Conservation (phyloP, 2,329 filamentous ascomycete species). For the Colletotrichum musicola region DNA sequence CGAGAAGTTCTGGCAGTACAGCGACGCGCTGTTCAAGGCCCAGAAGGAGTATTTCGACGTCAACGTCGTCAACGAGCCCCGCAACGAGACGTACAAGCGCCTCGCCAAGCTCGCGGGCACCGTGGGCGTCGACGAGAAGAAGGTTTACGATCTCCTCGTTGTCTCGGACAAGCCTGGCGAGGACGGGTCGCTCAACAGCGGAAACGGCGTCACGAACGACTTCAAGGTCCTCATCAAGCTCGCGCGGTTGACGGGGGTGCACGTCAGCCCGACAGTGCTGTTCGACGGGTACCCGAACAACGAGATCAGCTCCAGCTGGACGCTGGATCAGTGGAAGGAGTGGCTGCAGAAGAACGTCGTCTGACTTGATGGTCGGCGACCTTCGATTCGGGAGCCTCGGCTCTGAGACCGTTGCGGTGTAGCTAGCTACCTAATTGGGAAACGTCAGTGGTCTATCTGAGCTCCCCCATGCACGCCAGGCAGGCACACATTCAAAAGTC, state of each 20-base stretch:
- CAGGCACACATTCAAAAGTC: neutral
- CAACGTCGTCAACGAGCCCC: constrained; percentile 83
- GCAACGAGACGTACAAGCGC: constrained; percentile 86
- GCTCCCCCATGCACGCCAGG: neutral
- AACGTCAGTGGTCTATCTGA: neutral
- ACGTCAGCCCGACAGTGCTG: constrained; percentile 91
- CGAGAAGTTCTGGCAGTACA: constrained; percentile 84
- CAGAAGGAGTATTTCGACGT: constrained; percentile 89
- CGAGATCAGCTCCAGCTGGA: constrained; percentile 84
- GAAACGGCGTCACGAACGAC: constrained; percentile 87
- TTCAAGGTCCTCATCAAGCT: constrained; percentile 87
- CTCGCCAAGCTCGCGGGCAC: constrained; percentile 79
- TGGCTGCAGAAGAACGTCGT: constrained; percentile 75
- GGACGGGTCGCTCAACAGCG: constrained; percentile 79
- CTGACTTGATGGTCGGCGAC: constrained; percentile 43
- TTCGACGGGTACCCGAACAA: constrained; percentile 88
- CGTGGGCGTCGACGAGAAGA: constrained; percentile 77
- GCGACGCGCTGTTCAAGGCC: constrained; percentile 71
- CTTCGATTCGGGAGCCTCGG: neutral
- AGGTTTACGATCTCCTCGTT: constrained; percentile 76
- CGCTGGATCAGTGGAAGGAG: constrained; percentile 84
- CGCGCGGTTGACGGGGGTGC: constrained; percentile 82
- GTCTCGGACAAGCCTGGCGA: constrained; percentile 75
- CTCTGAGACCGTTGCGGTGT: neutral
- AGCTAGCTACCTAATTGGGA: no score